A percentile compares a stretch with the other conserved stretches of the same genome.
These are phyloP conservation scores for Dovyalis caffra DNA, from an alignment of 345 rosid species.

Conservation along the genomic window DNA sequence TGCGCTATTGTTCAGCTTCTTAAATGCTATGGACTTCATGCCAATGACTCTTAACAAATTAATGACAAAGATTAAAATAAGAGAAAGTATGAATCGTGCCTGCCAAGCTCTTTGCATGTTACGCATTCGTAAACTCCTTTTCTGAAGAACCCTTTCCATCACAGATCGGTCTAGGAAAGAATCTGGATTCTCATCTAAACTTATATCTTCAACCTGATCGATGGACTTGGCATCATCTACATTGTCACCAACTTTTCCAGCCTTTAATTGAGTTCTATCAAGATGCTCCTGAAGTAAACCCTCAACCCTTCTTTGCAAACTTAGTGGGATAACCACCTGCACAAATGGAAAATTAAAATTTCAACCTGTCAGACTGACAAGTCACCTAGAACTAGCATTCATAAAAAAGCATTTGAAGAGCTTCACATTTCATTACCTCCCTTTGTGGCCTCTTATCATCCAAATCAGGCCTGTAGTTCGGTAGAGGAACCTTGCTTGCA, in stretches of 20 bases:
- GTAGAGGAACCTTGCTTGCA: constrained; percentile 93
- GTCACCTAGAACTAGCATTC: not conserved
- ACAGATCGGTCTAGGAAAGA: constrained; percentile 74
- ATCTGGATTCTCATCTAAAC: constrained; percentile 48
- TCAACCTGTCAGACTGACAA: constrained; percentile 2
- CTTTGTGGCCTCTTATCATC: constrained; percentile 99
- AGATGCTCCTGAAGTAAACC: constrained; percentile 90
- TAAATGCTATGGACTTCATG: not conserved
- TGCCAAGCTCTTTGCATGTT: constrained; percentile 95
- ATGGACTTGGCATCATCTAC: constrained; percentile 35
- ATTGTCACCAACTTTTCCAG: constrained; percentile 38
- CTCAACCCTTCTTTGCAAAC: constrained; percentile 94
- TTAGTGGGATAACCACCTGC: constrained; percentile 82
- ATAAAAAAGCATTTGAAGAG: constrained; percentile 11
- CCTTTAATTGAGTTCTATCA: constrained; percentile 64
- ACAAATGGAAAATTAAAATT: constrained; percentile 13
- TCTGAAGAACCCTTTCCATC: constrained; percentile 94
- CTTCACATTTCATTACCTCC: constrained; percentile 56
- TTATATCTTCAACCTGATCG: constrained; percentile 44
- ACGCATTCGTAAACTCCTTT: constrained; percentile 87
- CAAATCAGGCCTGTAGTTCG: constrained; percentile 94
- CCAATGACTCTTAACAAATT: not conserved
- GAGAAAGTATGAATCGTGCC: constrained; percentile 29
- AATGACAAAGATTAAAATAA: not conserved
- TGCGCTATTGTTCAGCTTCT: not conserved